Base-by-base conservation (phyloP, 2,329 filamentous ascomycete genomes). In the Penicillium nordicum region DNA sequence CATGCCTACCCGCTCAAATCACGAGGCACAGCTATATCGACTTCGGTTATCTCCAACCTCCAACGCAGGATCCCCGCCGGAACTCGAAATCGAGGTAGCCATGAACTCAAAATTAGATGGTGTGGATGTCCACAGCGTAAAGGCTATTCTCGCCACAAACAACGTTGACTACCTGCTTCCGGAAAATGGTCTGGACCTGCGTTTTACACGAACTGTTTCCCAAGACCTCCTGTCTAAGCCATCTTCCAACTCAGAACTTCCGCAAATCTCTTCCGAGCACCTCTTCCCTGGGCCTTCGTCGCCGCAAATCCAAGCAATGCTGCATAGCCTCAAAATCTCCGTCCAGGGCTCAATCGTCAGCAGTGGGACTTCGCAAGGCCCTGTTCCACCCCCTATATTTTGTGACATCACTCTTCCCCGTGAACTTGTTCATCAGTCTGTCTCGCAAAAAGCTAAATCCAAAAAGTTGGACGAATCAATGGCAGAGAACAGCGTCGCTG, bases 141-240 rank as follows among this genome's bases (percentile, higher is more conserved):
- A 68, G 43, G 66, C 68, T 2, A 59, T 76, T 32, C 30, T 71
- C 6, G 36, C 57, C n/a, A 66, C 71, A 30, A 69, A 59, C 49
- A 67, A 63, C 37, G 66, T 73, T 16, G 74, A 77, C 51, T 73
- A 74, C 56, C 64, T 77, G 30, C 63, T 77, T 14, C 74, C 74
- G 1, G 74, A 76, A 55, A 69, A 66, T 29, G 60, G 68, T 2
- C 54, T 73, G 32, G 74, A 77, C 55, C 64, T 77, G 40, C 74
- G 74, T 14, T 76, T 77, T 51, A 73, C 70, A 2, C 69, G 69
- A 40, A 71, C 61, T 16, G 46, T 72, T 21, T 67, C 69, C 45
- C 66, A 62, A 6, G 66, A 75, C 18, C 50, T 75, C 29, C 60
- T 69, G 7, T 36, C 52, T 4, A 57, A 53, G 4, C 29, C 48